A percentile compares a stretch with the other conserved stretches of the same genome.
These are phyloP conservation scores for Paxillus rubicundulus DNA, from an alignment of 768 basidiomycete species.

Conservation along the genomic window DNA sequence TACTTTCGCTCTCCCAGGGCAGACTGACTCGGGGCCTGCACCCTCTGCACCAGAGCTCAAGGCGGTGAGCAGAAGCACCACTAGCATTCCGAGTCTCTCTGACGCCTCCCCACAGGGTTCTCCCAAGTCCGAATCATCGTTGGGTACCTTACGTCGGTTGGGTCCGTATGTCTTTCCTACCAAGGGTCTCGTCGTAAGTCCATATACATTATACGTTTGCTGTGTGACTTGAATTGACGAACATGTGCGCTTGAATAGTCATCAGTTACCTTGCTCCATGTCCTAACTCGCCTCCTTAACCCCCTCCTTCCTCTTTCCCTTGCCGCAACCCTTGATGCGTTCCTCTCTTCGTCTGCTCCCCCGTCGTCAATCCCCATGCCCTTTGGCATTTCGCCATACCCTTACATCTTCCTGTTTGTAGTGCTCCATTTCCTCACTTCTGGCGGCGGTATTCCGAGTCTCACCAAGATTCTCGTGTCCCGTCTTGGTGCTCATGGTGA, in stretches of 20 bases:
- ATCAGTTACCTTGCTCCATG: slow-evolving; percentile 66
- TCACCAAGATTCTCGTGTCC: slow-evolving; percentile 74
- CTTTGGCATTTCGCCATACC: slow-evolving; percentile 55
- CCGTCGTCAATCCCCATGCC: slow-evolving; percentile 20
- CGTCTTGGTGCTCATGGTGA: slow-evolving; percentile 91
- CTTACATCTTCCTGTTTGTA: slow-evolving; percentile 65
- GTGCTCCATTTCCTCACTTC: slow-evolving; percentile 72
- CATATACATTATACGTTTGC: background rate
- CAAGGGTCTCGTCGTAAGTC: slow-evolving; percentile 25
- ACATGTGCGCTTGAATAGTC: slow-evolving; percentile 36
- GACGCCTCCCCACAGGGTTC: background rate
- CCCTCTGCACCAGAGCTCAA: slow-evolving; percentile 6
- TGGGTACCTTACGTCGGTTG: slow-evolving; percentile 16
- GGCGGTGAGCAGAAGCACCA: slow-evolving; percentile 2
- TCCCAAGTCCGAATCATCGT: slow-evolving; percentile 15
- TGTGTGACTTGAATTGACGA: background rate
- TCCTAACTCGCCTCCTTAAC: slow-evolving; percentile 77
- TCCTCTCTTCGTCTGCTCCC: slow-evolving; percentile 12
- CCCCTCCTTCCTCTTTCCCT: slow-evolving; percentile 67
- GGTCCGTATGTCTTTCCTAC: slow-evolving; percentile 18
- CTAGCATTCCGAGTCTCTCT: background rate
- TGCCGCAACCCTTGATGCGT: slow-evolving; percentile 39
- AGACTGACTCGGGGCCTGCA: slow-evolving; percentile 1
- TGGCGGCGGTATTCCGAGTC: slow-evolving; percentile 68
- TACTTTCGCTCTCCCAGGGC: slow-evolving; percentile 49